A percentile compares a stretch with the other conserved stretches of the same genome.
Evolutionary conservation across 352 stramenopile genomes (phyloP).

Genomic region (Phytophthora idaei): DNA sequence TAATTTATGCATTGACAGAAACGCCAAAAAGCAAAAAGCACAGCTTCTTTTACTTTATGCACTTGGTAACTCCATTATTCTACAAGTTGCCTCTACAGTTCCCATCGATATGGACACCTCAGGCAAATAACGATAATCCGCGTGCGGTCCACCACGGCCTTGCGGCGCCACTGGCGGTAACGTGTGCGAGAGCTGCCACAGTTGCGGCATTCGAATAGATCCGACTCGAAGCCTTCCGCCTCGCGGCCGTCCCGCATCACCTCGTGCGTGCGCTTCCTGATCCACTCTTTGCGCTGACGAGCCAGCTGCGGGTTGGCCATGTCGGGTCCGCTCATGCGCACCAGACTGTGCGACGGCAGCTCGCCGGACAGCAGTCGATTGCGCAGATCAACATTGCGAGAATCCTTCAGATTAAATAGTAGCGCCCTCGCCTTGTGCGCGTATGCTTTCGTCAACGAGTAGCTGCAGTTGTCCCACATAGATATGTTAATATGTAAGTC

Average conservation of each 20-base stretch:
- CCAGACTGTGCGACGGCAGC: slow-evolving; percentile 52
- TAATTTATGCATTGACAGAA: no score
- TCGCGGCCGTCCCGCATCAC: slow-evolving; percentile 77
- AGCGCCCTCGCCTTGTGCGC: slow-evolving; percentile 80
- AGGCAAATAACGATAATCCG: slow-evolving; percentile 85
- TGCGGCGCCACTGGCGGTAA: slow-evolving; percentile 83
- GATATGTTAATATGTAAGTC: neutral
- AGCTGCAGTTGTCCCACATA: slow-evolving; percentile 38
- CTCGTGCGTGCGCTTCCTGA: slow-evolving; percentile 84
- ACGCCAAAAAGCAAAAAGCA: no score
- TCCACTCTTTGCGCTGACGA: slow-evolving; percentile 82
- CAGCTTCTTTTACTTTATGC: no score
- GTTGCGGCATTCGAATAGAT: slow-evolving; percentile 83
- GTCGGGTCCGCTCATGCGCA: slow-evolving; percentile 78
- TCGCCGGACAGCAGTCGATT: slow-evolving; percentile 71
- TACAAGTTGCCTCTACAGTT: slow-evolving; percentile 55
- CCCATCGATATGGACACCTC: slow-evolving; percentile 78
- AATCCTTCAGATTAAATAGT: slow-evolving; percentile 86
- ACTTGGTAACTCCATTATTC: slow-evolving; percentile 23
- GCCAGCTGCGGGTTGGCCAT: slow-evolving; percentile 90
- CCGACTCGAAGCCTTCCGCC: slow-evolving; percentile 75
- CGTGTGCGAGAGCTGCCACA: slow-evolving; percentile 76
- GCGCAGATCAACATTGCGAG: slow-evolving; percentile 66
- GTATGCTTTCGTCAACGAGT: slow-evolving; percentile 77
- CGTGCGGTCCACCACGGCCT: slow-evolving; percentile 83